Conservation (phyloP, 2,329 filamentous ascomycete species). For the Cryphonectria radicalis region DNA sequence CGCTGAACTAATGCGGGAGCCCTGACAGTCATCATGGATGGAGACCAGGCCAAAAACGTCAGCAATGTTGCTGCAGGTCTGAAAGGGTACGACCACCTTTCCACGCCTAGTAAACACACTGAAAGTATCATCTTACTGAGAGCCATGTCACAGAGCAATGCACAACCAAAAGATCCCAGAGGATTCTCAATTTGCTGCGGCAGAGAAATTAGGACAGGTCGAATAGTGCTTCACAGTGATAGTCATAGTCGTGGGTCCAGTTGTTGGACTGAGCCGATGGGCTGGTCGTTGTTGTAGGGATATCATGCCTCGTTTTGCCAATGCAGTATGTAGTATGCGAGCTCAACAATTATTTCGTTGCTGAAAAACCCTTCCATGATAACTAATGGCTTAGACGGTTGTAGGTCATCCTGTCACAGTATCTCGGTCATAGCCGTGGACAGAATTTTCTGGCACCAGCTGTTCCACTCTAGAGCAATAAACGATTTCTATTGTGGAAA, state of each 20-base stretch:
- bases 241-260: neutral
- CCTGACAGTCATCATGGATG: slow-evolving; percentile 38
- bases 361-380: too few relatives aligned
- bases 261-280: neutral
- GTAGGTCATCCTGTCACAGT: too few relatives aligned
- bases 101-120: slow-evolving; percentile 24
- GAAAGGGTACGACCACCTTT: slow-evolving; percentile 47
- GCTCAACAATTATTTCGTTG: neutral
- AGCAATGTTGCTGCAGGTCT: slow-evolving; percentile 56
- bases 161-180: slow-evolving; percentile 62
- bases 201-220: slow-evolving; percentile 24
- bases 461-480: too few relatives aligned
- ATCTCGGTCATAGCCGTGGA: too few relatives aligned
- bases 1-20: neutral
- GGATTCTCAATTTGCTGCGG: slow-evolving; percentile 52
- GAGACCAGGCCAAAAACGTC: slow-evolving; percentile 54
- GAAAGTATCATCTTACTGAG: slow-evolving; percentile 31
- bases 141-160: slow-evolving; percentile 44
- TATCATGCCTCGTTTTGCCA: neutral
- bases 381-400: too few relatives aligned
- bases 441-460: too few relatives aligned
- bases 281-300: neutral
- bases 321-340: neutral
- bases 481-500: too few relatives aligned
- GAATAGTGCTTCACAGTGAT: slow-evolving; percentile 17